Base-by-base conservation (phyloP, 495 filamentous ascomycete genomes). In the Tuber calosporum region DNA sequence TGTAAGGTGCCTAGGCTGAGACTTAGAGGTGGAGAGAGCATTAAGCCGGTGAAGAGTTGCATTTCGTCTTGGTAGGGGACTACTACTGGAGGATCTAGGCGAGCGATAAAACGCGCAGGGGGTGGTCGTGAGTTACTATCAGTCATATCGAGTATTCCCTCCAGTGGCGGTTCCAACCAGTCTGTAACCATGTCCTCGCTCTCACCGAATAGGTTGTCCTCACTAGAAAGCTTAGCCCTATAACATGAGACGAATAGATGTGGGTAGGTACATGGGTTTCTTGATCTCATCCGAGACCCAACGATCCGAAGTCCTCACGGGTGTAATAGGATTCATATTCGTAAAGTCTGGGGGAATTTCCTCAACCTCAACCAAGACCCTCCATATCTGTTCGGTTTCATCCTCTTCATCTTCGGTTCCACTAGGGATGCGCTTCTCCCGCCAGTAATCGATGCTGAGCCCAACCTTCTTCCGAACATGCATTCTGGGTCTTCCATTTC, bases 381-480 rank as follows among this genome's bases (percentile, higher is more conserved):
- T 85, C 86, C 88, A 93, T 7, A 86, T 87, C 40, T 82, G 81
- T 73, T 83, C 81, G 30, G 82, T 76, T 19, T 83, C 73, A 68
- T 82, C 72, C 19, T 78, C 70, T n/a, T 71, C 68, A 13, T 68
- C 71, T 84, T 84, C 39, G 1, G 68, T 74, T 19, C 83, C 73
- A 75, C 84, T 82, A 9, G 83, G 74, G 66, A 88, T 76, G 41
- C 87, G 85, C 67, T 85, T 85, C 67, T 90, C 87, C 77, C 88
- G 89, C 95, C 94, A 97, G 82, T 96, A 99, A 74, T 97, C 91
- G 53, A 97, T 77, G 37, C 88, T 87, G 70, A 97, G 82, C 15
- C 95, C 94, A 4, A 97, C 82, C 69, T 87, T 88, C 36, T 86
- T 86, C 70, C 88, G 86, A 17, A 86, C 86, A 82, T 98, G 92